Conservation (phyloP, 2,329 filamentous ascomycete genomes). For the Dactylellina sp. region DNA sequence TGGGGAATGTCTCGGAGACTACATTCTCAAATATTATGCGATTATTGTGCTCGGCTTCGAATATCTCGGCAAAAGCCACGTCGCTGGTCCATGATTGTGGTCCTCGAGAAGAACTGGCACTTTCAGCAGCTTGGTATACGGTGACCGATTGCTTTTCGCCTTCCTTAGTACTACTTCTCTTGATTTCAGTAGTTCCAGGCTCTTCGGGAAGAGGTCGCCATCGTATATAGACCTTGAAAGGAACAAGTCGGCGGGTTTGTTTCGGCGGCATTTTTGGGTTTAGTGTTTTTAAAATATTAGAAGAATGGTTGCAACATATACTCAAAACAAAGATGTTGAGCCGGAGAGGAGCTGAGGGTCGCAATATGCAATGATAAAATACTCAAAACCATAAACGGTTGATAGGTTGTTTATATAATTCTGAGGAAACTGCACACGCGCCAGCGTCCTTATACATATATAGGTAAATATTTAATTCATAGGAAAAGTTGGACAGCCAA, state of each 20-base stretch:
- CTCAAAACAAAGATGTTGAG: too few species aligned
- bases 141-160: constrained; percentile 37
- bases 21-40: constrained; percentile 59
- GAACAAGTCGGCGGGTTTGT: constrained; percentile 18
- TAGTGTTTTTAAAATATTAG: neutral
- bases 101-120: constrained; percentile 26
- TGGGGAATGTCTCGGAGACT: constrained; percentile 62
- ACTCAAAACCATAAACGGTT: too few species aligned
- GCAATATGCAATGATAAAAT: too few species aligned
- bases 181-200: constrained; percentile 29
- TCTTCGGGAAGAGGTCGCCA: constrained; percentile 51
- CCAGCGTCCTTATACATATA: too few species aligned
- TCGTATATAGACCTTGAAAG: constrained; percentile 51
- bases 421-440: too few species aligned
- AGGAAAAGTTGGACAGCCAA: too few species aligned
- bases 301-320: neutral
- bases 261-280: constrained; percentile 40
- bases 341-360: too few species aligned
- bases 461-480: too few species aligned
- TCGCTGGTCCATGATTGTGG: constrained; percentile 59
- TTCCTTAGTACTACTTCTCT: constrained; percentile 3
- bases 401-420: too few species aligned
- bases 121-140: constrained; percentile 20
- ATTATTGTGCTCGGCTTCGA: constrained; percentile 60
- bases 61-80: constrained; percentile 60